Base-by-base conservation (phyloP, 768 basidiomycete species). In the Chalciporus piperatus region DNA sequence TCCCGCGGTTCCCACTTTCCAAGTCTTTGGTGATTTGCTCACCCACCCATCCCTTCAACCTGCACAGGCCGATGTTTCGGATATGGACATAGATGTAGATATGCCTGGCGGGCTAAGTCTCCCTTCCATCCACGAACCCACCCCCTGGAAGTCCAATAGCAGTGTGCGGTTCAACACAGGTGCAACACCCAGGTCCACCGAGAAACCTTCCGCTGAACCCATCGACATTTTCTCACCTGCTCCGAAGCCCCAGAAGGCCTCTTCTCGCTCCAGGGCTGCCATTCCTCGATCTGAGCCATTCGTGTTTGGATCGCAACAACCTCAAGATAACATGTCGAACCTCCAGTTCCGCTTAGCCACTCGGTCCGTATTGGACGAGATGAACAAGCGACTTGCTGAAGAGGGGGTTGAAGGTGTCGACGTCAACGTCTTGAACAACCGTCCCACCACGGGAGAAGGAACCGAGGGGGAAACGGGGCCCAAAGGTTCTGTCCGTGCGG, bases 231-330 rank as follows among this genome's bases (percentile, higher is more conserved):
- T 78, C 58, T 75, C 75, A 6, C 75, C 75, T 22, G 64, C 59
- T 5, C 71, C 61, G 23, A 67, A 61, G 39, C 55, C 51, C 17
- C 57, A 40, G 42, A 48, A 52, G 14, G 45, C 48, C 7, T 58
- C 64, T 4, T 32, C 49, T 22, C 58, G 61, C 33, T 60, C 70
- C 10, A 67, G 54, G 35, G 59, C 59, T 16, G 52, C 17, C 11
- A 40, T 68, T 43, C 44, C 64, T 27, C 50, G 53, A 39, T 64
- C 65, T 2, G 66, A 77, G 20, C 81, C 84, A 0, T 92, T 92
- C 71, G 63, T 89, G 19, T 92, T 92, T 59, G 89, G 89, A 22
- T 91, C 89, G 0, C 85, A 88, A 0, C 75, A 80, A 3, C 82
- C 86, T 7, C 78, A 79, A 52, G 75, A 87, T 59, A 76, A 72